Evolutionary conservation across 768 basidiomycete species (phyloP), one percentile per base, ranked within the genome.

Genomic region (Antrodiella citrinella): DNA sequence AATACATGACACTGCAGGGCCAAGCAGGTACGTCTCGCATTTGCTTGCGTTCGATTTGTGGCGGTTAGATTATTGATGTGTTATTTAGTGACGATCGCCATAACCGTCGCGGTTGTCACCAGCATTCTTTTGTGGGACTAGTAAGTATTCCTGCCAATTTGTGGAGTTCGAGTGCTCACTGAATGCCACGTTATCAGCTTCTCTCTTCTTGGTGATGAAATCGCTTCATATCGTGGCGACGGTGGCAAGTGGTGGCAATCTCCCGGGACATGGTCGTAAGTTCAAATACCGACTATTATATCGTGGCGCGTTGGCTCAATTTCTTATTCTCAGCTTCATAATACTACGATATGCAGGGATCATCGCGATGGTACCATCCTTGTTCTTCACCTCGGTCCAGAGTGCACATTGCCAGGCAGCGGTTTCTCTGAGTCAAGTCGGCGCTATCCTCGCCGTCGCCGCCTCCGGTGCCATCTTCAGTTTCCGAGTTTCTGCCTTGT

Each of bases 381-480:
- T 53, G 2, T 53, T 48, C 47, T 53, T 53, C 23, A 53, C 48
- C 3, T 49, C 43, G 9, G 42, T 53, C 12, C 52, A 61, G 47
- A 62, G 57, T 26, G 47, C 53, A 5, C 57, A 64, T 43, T 70
- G 68, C 46, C 65, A 66, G 46, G 49, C 60, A 3, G 65, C 63
- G 4, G 59, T 65, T 2, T 58, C 62, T 20, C 51, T 60, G 12
- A 64, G 66, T 41, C 63, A 65, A 50, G 62, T 61, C 12, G 65
- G 66, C 22, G 61, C 56, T 7, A 52, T 65, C 4, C 52, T 67
- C 21, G 62, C 63, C 15, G 60, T 67, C 20, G 60, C 58, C 11
- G 64, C 64, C 0, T 62, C 66, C 23, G 68, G 67, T 40, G 50
- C 56, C 15, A 62, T 71, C 11, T 66, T 69, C 48, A 62, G 62